Conservation (phyloP, 139 green algal genomes). For the Helicosporidium sp. region DNA sequence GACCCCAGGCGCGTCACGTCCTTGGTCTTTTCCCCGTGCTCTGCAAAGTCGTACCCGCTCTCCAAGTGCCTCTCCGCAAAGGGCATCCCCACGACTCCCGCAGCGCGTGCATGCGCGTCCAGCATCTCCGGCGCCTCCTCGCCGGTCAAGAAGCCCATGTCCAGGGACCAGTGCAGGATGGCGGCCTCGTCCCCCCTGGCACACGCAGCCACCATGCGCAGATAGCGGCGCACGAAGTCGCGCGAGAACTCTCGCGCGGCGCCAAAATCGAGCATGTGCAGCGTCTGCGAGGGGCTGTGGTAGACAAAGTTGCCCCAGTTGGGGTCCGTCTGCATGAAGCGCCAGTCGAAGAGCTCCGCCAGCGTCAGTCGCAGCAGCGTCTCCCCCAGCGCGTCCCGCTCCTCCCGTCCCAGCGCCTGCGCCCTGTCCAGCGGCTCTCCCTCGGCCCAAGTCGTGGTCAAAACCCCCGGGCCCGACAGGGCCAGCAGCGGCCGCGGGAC, state of each 20-base stretch:
- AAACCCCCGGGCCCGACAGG: slow-evolving; percentile 45
- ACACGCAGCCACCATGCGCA: slow-evolving; percentile 78
- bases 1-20: slow-evolving; percentile 47
- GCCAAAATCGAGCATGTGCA: slow-evolving; percentile 89
- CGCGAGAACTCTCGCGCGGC: slow-evolving; percentile 53
- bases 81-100: slow-evolving; percentile 70
- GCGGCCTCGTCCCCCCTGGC: slow-evolving; percentile 42
- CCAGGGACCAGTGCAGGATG: slow-evolving; percentile 42
- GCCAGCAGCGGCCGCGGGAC: slow-evolving; percentile 56
- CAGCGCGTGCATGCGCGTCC: slow-evolving; percentile 75
- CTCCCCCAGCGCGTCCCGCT: slow-evolving; percentile 53
- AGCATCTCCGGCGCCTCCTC: slow-evolving; percentile 68
- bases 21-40: slow-evolving; percentile 1
- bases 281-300: slow-evolving; percentile 33
- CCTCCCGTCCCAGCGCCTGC: slow-evolving; percentile 32
- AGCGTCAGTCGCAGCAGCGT: slow-evolving; percentile 71
- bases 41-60: slow-evolving; percentile 87
- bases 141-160: slow-evolving; percentile 81
- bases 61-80: slow-evolving; percentile 37
- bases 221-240: slow-evolving; percentile 59
- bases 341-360: slow-evolving; percentile 76
- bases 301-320: slow-evolving; percentile 95
- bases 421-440: slow-evolving; percentile 69
- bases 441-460: slow-evolving; percentile 60
- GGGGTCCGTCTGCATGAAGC: slow-evolving; percentile 90